Conservation (phyloP, 176 grass and related monocot genomes). For the Carex pumila region DNA sequence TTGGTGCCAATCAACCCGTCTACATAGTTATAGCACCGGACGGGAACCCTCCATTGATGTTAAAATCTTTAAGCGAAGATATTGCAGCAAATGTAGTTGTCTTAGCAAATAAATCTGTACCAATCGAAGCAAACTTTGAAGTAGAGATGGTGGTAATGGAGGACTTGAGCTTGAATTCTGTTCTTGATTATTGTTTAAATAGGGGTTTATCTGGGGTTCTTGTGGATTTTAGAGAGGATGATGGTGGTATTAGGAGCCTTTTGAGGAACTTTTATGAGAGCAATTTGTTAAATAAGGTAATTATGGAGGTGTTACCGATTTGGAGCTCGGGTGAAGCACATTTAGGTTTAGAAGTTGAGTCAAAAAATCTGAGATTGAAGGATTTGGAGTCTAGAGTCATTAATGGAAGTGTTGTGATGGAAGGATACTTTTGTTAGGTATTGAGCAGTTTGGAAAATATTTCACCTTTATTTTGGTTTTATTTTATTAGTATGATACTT, state of each 20-base stretch:
- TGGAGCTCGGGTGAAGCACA: constrained; percentile 33
- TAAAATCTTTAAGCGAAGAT: constrained; percentile 41
- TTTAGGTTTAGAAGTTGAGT: constrained; percentile 33
- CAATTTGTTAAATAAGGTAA: constrained; percentile 69
- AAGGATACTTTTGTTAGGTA: constrained; percentile 50
- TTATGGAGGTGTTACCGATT: constrained; percentile 51
- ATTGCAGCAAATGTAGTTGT: constrained; percentile 35
- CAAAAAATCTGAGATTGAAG: constrained; percentile 41
- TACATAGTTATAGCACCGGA: constrained; percentile 55
- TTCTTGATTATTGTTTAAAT: constrained; percentile 40
- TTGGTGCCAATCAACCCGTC: constrained; percentile 56
- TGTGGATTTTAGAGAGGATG: constrained; percentile 51
- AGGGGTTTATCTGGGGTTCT: constrained; percentile 56
- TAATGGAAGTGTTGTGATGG: constrained; percentile 42
- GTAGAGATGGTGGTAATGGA: constrained; percentile 41
- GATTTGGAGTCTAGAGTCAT: constrained; percentile 36
- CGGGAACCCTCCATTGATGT: constrained; percentile 21
- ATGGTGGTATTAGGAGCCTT: constrained; percentile 28
- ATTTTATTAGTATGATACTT: background rate
- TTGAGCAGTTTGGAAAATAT: background rate
- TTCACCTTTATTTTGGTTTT: background rate
- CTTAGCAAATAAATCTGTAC: constrained; percentile 37
- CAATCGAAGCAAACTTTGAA: constrained; percentile 33
- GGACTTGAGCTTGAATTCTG: constrained; percentile 36
- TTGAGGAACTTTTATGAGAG: constrained; percentile 45